These are phyloP conservation scores for Mortierella alpina DNA, from an alignment of 192 early-diverging fungal genomes.

Conservation along the genomic window DNA sequence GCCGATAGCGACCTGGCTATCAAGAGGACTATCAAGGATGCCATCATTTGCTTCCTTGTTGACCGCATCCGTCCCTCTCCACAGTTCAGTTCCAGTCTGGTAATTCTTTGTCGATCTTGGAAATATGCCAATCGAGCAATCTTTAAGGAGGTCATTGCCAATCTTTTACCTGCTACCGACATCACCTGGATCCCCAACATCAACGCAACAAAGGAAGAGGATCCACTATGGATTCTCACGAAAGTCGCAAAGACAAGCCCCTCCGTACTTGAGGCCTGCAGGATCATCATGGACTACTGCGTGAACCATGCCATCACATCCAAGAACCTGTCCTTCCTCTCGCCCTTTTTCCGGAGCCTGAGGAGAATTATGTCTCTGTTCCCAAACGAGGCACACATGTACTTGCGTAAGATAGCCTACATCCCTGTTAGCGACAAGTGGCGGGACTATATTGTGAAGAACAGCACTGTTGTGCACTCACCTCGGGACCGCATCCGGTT, in stretches of 20 bases:
- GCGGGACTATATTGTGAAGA: slow-evolving; percentile 15
- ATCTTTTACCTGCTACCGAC: background rate
- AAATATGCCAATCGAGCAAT: background rate
- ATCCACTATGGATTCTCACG: slow-evolving; percentile 9
- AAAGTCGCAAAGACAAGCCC: background rate
- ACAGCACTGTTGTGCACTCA: background rate
- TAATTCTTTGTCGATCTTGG: background rate
- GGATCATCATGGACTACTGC: slow-evolving; percentile 15
- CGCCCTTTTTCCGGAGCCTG: slow-evolving; percentile 11
- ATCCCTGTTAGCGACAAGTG: slow-evolving; percentile 8
- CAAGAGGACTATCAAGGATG: background rate
- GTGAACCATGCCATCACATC: slow-evolving; percentile 15
- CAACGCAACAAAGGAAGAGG: background rate
- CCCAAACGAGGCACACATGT: slow-evolving; percentile 12
- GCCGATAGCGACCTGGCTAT: background rate
- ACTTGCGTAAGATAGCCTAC: slow-evolving; percentile 5
- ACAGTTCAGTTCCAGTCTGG: background rate
- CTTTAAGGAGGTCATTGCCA: background rate
- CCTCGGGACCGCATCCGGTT: slow-evolving; percentile 11
- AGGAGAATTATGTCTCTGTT: slow-evolving; percentile 9
- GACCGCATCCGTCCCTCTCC: background rate
- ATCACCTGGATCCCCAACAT: slow-evolving; percentile 29
- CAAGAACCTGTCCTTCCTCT: slow-evolving; percentile 15
- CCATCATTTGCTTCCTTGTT: background rate
- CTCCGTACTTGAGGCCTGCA: background rate